Evolutionary conservation across 2,329 filamentous ascomycete genomes (phyloP).

Genomic region (Cladorrhinum sp.): DNA sequence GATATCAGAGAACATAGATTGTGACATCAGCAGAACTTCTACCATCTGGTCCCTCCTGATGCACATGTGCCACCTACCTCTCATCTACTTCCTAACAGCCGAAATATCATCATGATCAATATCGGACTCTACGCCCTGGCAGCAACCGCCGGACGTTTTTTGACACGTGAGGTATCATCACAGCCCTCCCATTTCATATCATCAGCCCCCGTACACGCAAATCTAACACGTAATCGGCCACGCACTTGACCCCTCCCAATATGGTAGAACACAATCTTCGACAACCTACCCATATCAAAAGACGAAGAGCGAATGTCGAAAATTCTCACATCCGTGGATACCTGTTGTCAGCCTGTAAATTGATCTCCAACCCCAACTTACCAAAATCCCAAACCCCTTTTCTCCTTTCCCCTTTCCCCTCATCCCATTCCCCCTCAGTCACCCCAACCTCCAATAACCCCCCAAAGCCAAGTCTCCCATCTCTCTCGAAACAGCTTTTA

Average conservation of each 20-base stretch:
- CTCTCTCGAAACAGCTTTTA: neutral
- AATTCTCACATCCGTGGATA: too few species aligned
- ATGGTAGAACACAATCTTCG: neutral
- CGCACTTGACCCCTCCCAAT: neutral
- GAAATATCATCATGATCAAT: too few species aligned
- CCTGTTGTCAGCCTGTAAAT: too few species aligned
- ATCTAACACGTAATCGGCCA: neutral
- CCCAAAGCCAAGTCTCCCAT: neutral
- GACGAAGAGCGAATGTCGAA: too few species aligned
- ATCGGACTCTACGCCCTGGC: too few species aligned
- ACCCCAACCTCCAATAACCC: neutral
- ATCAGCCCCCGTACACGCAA: neutral
- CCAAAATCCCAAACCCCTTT: neutral
- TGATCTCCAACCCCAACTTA: neutral
- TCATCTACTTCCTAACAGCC: too few species aligned
- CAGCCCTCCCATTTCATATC: neutral
- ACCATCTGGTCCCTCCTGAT: too few species aligned
- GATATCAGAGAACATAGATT: too few species aligned
- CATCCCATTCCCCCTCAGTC: neutral
- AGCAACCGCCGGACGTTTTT: neutral
- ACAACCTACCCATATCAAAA: neutral
- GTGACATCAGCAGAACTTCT: too few species aligned
- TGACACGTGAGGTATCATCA: neutral
- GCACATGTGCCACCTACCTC: too few species aligned
- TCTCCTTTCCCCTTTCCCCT: neutral